These are phyloP conservation scores for Penicillium olsonii DNA, from an alignment of 2,329 filamentous ascomycete species.

Conservation along the genomic window DNA sequence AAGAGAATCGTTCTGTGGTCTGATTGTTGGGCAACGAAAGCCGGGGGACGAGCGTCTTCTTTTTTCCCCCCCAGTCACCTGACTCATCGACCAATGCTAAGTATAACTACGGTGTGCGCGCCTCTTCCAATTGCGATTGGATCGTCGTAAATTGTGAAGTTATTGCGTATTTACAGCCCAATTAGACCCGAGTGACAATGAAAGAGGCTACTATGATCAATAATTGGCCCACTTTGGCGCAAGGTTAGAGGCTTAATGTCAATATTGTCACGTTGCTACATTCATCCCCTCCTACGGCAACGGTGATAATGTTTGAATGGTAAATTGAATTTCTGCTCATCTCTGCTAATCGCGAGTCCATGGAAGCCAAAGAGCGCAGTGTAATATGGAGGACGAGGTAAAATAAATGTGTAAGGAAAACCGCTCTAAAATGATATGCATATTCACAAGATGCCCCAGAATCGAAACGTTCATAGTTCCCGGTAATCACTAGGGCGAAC, in stretches of 20 bases:
- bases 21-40: constrained; percentile 6
- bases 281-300: neutral
- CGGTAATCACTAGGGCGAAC: constrained; percentile 88
- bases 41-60: constrained; percentile 1
- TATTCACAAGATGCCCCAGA: constrained; percentile 3
- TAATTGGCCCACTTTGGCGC: neutral
- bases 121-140: neutral
- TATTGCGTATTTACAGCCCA: neutral
- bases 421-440: constrained; percentile 12
- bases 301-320: neutral
- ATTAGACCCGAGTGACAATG: too few relatives aligned
- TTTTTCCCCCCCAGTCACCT: constrained; percentile 14
- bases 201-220: too few relatives aligned
- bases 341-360: neutral
- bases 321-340: neutral
- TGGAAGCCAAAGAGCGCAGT: too few relatives aligned
- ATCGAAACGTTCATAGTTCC: constrained; percentile 59
- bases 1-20: neutral
- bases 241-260: neutral
- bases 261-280: neutral
- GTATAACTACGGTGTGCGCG: neutral
- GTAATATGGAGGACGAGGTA: neutral
- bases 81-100: constrained; percentile 1
- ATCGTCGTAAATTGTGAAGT: neutral
- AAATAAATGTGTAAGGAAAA: neutral